Evolutionary conservation across 768 basidiomycete genomes (phyloP).

Genomic region (Xerocomellus intermedius): DNA sequence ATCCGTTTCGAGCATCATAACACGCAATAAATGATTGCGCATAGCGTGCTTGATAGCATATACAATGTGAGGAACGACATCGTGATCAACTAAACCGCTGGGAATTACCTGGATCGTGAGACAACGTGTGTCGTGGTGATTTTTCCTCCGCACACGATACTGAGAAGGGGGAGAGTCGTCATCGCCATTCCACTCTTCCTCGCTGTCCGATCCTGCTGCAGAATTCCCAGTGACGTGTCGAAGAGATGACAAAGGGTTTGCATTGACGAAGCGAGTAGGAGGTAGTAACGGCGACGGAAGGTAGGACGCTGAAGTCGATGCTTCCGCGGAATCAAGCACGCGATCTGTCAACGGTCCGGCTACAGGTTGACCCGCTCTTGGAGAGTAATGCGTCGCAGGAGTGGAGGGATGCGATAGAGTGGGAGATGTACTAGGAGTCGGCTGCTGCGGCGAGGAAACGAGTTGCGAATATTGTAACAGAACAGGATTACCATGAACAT

Average conservation of each 20-base stretch:
- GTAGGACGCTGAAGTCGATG: slow-evolving; percentile 1
- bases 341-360: slow-evolving; percentile 7
- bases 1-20: slow-evolving; percentile 57
- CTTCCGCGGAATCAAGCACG: neutral
- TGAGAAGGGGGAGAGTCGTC: slow-evolving; percentile 34
- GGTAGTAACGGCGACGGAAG: slow-evolving; percentile 19
- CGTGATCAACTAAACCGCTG: neutral
- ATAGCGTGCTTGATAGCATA: slow-evolving; percentile 56
- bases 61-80: slow-evolving; percentile 3
- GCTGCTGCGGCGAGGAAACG: slow-evolving; percentile 22
- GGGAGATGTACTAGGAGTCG: slow-evolving; percentile 31
- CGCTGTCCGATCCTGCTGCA: slow-evolving; percentile 35
- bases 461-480: slow-evolving; percentile 10
- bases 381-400: slow-evolving; percentile 23
- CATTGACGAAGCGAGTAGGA: slow-evolving; percentile 21
- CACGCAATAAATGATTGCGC: slow-evolving; percentile 58
- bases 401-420: slow-evolving; percentile 29
- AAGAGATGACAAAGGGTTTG: slow-evolving; percentile 10
- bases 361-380: slow-evolving; percentile 12
- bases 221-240: slow-evolving; percentile 30
- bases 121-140: slow-evolving; percentile 63
- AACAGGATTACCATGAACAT: neutral
- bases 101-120: slow-evolving; percentile 62
- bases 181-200: slow-evolving; percentile 36
- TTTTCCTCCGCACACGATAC: slow-evolving; percentile 45